Base-by-base conservation (phyloP, 768 basidiomycete genomes). In the Fomitopsis pulvina region DNA sequence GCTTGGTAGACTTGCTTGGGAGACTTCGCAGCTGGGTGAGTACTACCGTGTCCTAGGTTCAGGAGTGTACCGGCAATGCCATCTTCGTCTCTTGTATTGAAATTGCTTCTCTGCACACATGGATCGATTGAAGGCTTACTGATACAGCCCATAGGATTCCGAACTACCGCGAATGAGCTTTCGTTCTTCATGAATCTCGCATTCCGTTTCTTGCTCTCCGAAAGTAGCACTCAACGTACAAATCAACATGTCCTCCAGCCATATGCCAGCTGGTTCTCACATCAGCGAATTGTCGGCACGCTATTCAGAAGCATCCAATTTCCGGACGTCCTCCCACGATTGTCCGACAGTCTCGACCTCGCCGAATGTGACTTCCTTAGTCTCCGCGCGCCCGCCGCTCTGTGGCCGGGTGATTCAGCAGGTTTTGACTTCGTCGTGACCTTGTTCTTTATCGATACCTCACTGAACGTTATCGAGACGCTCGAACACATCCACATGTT, bases 201-300 rank as follows among this genome's bases (percentile, higher is more conserved):
- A 0, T 71, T 81, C 48, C 75, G 76, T 3, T 79, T 81, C 59
- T 68, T 86, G 12, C 69, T 81, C 16, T 80, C 77, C 1, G 68
- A 73, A 4, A 64, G 68, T 4, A 63, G 68, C 4, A 79, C 81
- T 0, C 61, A 66, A 1, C 30, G 48, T 6, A 41, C 60, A 1
- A 60, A 78, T 43, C 70, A 83, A 58, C 81, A 85, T 61, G 62
- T 57, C 8, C 49, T 86, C 5, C 73, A 76, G 38, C 85, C 85
- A 0, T 85, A 78, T 57, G 70, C 79, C 0, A 77, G 83, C 55
- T 82, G 80, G 77, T 85, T 83, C 63, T 85, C 84, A 16, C 84
- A 87, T 60, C 81, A 85, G 56, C 71, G 76, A 11, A 68, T 68
- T 22, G 69, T 68, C 12, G 68, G 69, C 12, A 62, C 72, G 10